Base-by-base conservation (phyloP, 1,284 basidiomycete species). In the Thelephora terrestris region DNA sequence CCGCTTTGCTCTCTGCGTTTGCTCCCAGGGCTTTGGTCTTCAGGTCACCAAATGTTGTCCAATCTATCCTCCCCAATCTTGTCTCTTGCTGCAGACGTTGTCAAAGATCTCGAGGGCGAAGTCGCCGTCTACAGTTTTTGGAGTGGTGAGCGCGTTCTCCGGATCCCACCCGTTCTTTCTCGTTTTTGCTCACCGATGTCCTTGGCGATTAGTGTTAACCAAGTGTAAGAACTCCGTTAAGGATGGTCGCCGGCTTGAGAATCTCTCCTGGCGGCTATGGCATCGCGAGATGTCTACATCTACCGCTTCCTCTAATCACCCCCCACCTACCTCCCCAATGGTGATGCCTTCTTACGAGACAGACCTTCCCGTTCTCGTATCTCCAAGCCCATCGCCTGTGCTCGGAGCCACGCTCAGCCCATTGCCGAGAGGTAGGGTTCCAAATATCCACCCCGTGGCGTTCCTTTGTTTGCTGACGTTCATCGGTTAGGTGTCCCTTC, bases 261-360 rank as follows among this genome's bases (percentile, higher is more conserved):
- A 92, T 60, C 80, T 91, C 49, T 82, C 84, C 5, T 92, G 89
- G 90, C 70, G 89, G 46, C 67, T 92, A 12, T 91, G 87, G 88
- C 78, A 85, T 61, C 77, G 80, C 53, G 79, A 87, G 56, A 69
- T 81, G 55, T 60, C 69, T 43, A 60, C 62, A 23, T 54, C 64
- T 42, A 12, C 10, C 21, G 10, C 39, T 21, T 5, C 17, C 12
- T 5, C 39, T 16, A 42, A 16, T 14, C 65, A 65, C 32, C 32
- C 55, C 18, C 62, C 57, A 48, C 60, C 58, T 6, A 59, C 63
- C 6, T 55, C 59, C 35, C 62, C 69, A 12, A 64, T 66, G 5
- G 61, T 64, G 20, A 35, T 17, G 21, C n/a, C 39, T 42, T 23
- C 21, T 6, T 20, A 6, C n/a, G 39, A 42, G n/a, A 21, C 2